Evolutionary conservation across 225 moss, liverwort and hornwort species (phyloP).

Genomic region (Bryoerythrophyllum caledonicum): DNA sequence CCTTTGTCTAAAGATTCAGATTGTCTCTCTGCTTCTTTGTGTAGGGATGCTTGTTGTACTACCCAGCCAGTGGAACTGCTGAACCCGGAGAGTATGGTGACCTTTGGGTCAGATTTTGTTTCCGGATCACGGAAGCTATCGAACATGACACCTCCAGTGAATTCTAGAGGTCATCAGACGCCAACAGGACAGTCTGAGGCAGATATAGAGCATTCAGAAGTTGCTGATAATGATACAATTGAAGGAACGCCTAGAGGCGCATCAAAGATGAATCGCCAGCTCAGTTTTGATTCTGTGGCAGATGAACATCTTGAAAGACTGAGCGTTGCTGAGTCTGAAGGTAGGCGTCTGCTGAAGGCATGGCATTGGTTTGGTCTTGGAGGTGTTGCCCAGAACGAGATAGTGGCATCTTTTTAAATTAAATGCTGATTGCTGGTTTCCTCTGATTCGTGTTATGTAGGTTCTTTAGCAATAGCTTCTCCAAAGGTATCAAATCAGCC

Average conservation of each 20-base stretch:
- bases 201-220: slow-evolving; percentile 57
- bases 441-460: slow-evolving; percentile 32
- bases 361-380: neutral
- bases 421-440: neutral
- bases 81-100: slow-evolving; percentile 78
- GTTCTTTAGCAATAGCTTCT: slow-evolving; percentile 50
- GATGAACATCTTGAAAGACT: slow-evolving; percentile 71
- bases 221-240: slow-evolving; percentile 67
- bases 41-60: slow-evolving; percentile 92
- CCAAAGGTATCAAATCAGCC: slow-evolving; percentile 47
- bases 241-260: slow-evolving; percentile 70
- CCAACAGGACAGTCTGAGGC: slow-evolving; percentile 60
- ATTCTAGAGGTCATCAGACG: slow-evolving; percentile 65
- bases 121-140: slow-evolving; percentile 63
- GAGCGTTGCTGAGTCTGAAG: slow-evolving; percentile 73
- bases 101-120: slow-evolving; percentile 77
- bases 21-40: slow-evolving; percentile 11
- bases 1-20: neutral
- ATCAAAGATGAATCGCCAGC: slow-evolving; percentile 51
- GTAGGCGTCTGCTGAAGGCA: slow-evolving; percentile 26
- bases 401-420: neutral
- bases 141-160: slow-evolving; percentile 39
- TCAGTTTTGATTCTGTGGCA: slow-evolving; percentile 65
- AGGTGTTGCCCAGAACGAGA: neutral
- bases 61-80: slow-evolving; percentile 98